Evolutionary conservation across 1,139 yeast genomes (phyloP), one percentile per base, ranked within the genome.

Genomic region (Suhomyces guaymorum): DNA sequence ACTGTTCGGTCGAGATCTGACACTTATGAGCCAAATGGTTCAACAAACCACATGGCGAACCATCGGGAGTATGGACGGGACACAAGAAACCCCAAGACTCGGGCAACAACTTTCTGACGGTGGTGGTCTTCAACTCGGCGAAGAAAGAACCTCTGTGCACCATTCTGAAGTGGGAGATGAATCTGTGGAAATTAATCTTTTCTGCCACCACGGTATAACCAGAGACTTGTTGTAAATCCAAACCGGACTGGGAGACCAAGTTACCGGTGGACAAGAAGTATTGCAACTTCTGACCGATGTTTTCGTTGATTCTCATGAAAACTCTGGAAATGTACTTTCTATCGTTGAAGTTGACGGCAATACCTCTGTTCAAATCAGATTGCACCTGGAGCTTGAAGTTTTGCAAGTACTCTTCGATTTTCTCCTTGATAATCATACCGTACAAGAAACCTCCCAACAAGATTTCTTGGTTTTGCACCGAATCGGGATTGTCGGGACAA

Each of bases 11-110:
- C 5, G 96, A 80, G 44, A 92, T 84, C 52, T 76, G 74, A 74
- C 99, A 92, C 62, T 87, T 88, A 65, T 92, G 97, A 8, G 98
- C 83, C 70, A 92, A 82, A 71, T 92, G 99, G 65, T 94, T 94
- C 53, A 92, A 73, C 59, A 92, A 73, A 67, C 99, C 99, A 82
- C 99, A 92, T 15, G 99, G 99, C 33, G 97, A 86, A 54, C 99
- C 99, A 84, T 92, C 99, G 3, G 99, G 99, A 11, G 99, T 92
- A 65, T 92, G 98, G 12, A 94, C 98, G 14, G 99, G 98, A 69
- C 99, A 94, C 51, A 94, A 67, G 74, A 92, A 94, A 5, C 97
- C 97, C 99, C 99, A 92, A 1, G 96, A 86, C 64, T 92, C 99
- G 0, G 99, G 99, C 41, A 92, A 74, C 54, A 92, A 73, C 61